Base-by-base conservation (phyloP, 1,284 basidiomycete species). In the Melanopsichium pennsylvanicum region DNA sequence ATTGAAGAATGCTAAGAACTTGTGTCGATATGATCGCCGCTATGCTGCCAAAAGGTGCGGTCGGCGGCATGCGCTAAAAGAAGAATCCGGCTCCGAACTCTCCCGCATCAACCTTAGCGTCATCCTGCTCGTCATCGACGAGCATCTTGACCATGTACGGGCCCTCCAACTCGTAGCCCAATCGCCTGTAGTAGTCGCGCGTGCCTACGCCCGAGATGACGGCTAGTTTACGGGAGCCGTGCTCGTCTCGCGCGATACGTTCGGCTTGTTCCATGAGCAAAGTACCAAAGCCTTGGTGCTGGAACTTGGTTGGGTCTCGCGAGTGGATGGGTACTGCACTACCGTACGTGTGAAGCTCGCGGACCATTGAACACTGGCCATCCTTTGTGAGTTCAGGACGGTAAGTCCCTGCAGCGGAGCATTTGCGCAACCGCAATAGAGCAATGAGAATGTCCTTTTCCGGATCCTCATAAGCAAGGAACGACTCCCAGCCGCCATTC, bases 181-280 rank as follows among this genome's bases (percentile, higher is more conserved):
- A 83, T 76, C 92, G 88, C 61, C 92, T 87, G 82, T 97, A 96
- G 82, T 97, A 97, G 81, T 94, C 93, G 73, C 92, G 86, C 21
- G 92, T 97, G 21, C 94, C 93, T 46, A 97, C 92, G 69, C 92
- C 93, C 23, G 93, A 94, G 72, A 99, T 98, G 61, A 99, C 96
- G 15, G 92, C 96, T 31, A 99, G 83, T 83, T 95, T 95, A 54
- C 88, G 83, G 81, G 92, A 96, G 2, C 92, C 94, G 81, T 98
- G 96, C 81, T 98, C 96, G 76, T 97, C 95, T 64, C 89, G 85
- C n/a, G 96, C 93, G 83, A 99, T 98, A 64, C 93, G 86, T 82
- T 98, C 96, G 1, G 96, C 96, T 84, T 98, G 95, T 82, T 99
- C 96, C 96, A 99, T 99, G 58, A 99, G 84, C 60, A 98, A 81